Evolutionary conservation across 768 basidiomycete species (phyloP).

Genomic region (Tulasnella sp.): DNA sequence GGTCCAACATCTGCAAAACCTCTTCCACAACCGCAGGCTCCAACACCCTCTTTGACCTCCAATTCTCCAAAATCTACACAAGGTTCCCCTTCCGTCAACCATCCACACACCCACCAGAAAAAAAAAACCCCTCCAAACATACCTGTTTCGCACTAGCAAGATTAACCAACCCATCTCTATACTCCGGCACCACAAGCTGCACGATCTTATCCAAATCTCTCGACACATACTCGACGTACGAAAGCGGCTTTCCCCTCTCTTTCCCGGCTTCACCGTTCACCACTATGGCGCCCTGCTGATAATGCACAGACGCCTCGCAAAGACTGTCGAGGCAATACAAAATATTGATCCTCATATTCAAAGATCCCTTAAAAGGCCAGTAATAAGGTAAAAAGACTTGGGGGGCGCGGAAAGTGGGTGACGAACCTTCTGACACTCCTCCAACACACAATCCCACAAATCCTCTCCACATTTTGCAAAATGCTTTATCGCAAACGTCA

Average conservation of each 20-base stretch:
- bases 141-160: slow-evolving; percentile 81
- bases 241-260: slow-evolving; percentile 1
- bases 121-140: slow-evolving; percentile 18
- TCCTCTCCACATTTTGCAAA: slow-evolving; percentile 80
- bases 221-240: slow-evolving; percentile 62
- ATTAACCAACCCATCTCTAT: slow-evolving; percentile 79
- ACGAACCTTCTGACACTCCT: slow-evolving; percentile 76
- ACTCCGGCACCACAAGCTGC: slow-evolving; percentile 75
- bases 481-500: slow-evolving; percentile 72
- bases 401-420: background rate
- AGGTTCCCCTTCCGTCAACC: background rate
- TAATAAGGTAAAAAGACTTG: background rate
- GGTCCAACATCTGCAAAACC: slow-evolving; percentile 43
- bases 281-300: background rate
- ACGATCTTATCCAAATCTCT: slow-evolving; percentile 71
- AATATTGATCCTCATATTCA: slow-evolving; percentile 89
- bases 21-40: slow-evolving; percentile 69
- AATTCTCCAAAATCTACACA: slow-evolving; percentile 74
- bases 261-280: background rate
- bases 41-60: slow-evolving; percentile 74
- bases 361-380: slow-evolving; percentile 44
- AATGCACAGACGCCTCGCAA: slow-evolving; percentile 62
- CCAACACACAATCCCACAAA: slow-evolving; percentile 84
- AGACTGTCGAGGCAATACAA: slow-evolving; percentile 83
- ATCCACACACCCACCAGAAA: background rate